phyloP scores from a whole-genome alignment of 1,284 basidiomycete genomes.

The Porodaedalea pini region DNA sequence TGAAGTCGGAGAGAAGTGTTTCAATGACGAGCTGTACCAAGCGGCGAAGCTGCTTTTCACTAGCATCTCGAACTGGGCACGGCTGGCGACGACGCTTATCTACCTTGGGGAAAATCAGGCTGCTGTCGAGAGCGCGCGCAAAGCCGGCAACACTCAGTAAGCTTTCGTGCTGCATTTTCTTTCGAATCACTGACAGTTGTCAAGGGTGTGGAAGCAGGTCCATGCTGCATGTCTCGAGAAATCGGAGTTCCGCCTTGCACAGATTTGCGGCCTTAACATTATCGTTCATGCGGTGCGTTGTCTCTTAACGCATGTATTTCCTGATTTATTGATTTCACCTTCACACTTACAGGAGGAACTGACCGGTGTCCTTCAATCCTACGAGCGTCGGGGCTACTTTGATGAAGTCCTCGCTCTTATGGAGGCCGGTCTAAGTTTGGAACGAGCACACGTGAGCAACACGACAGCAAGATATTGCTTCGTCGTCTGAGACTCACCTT shows the following conservation, averaged over 20 bases:
- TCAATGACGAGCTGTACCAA: slow-evolving; percentile 97
- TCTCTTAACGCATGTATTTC: not conserved
- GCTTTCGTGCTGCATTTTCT: slow-evolving; percentile 28
- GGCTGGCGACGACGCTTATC: slow-evolving; percentile 96
- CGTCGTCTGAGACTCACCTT: slow-evolving; percentile 9
- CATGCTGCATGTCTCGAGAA: slow-evolving; percentile 98
- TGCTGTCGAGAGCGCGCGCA: slow-evolving; percentile 97
- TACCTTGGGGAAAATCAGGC: slow-evolving; percentile 98
- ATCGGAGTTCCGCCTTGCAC: slow-evolving; percentile 93
- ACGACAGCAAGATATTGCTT: not conserved
- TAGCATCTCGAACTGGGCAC: slow-evolving; percentile 98
- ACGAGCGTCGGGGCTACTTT: slow-evolving; percentile 92
- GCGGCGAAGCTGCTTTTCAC: slow-evolving; percentile 94
- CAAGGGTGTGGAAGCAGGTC: slow-evolving; percentile 99
- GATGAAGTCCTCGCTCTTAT: slow-evolving; percentile 90
- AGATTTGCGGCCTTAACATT: slow-evolving; percentile 97
- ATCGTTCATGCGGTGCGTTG: slow-evolving; percentile 80
- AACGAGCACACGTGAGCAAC: slow-evolving; percentile 84
- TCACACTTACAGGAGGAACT: slow-evolving; percentile 73
- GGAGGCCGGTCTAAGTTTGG: slow-evolving; percentile 92
- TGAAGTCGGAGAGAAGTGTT: slow-evolving; percentile 98
- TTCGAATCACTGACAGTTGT: slow-evolving; percentile 19
- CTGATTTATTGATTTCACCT: not conserved
- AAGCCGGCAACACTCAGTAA: slow-evolving; percentile 97
- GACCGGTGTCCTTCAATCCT: slow-evolving; percentile 74